Percentiles rank a stretch among this genome's conserved stretches.
These are phyloP conservation scores for Cystobasidium ongulense DNA, from an alignment of 768 basidiomycete genomes.

Conservation along the genomic window DNA sequence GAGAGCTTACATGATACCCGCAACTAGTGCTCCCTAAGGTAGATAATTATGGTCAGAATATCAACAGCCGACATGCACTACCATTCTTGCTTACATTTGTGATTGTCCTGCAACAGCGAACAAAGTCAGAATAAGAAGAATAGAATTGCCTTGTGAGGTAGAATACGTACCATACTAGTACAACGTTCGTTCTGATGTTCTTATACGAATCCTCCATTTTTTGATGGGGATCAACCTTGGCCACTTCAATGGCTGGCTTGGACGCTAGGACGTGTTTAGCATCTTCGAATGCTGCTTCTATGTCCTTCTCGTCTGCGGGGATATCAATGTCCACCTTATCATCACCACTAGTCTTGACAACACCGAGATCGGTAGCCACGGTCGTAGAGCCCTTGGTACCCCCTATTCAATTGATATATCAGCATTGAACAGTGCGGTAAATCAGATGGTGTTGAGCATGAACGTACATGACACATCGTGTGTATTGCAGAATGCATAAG, in stretches of 20 bases:
- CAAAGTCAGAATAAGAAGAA: background rate
- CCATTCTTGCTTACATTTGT: conserved; percentile 19
- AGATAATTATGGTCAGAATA: too few species aligned
- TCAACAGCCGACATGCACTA: too few species aligned
- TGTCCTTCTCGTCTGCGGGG: conserved; percentile 76
- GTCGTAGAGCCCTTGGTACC: conserved; percentile 93
- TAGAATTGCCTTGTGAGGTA: background rate
- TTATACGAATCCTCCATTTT: conserved; percentile 79
- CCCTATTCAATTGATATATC: background rate
- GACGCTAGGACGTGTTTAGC: conserved; percentile 71
- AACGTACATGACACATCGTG: background rate
- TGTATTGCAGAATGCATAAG: conserved; percentile 37
- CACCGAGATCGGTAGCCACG: conserved; percentile 72
- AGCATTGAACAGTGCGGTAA: background rate
- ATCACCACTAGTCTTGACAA: conserved; percentile 56
- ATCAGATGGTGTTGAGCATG: conserved; percentile 14
- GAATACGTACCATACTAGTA: conserved; percentile 55
- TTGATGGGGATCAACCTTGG: conserved; percentile 57
- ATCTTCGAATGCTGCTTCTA: conserved; percentile 62
- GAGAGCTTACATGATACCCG: conserved; percentile 18
- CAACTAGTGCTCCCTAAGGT: conserved; percentile 26
- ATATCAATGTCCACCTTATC: conserved; percentile 74
- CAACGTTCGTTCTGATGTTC: conserved; percentile 81
- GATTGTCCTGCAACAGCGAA: background rate
- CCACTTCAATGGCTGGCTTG: conserved; percentile 66